phyloP scores from a whole-genome alignment of 1,284 basidiomycete species.

The Microbotryum silenes-acaulis region DNA sequence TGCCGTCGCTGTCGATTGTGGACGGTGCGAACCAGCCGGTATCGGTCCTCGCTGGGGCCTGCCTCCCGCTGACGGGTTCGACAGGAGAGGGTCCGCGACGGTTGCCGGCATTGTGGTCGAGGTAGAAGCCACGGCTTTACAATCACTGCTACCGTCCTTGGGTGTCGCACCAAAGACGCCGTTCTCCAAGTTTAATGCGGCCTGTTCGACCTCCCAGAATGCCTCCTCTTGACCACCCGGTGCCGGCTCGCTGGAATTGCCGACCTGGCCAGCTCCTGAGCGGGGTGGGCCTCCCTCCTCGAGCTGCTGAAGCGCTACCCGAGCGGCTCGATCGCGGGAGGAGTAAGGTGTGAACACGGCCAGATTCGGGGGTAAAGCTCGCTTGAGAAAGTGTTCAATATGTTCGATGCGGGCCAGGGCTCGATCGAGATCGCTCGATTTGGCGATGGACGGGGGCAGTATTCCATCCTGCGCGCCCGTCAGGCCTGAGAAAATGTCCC shows the following conservation, averaged over 20 bases:
- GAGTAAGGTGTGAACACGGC: conserved; percentile 18
- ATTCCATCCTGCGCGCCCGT: conserved; percentile 12
- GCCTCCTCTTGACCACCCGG: conserved; percentile 8
- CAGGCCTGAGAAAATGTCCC: conserved; percentile 27
- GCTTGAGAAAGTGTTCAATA: conserved; percentile 25
- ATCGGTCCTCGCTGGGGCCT: background rate
- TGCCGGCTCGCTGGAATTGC: background rate
- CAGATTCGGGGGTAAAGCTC: conserved; percentile 27
- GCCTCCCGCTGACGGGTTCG: background rate
- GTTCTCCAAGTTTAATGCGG: conserved; percentile 26
- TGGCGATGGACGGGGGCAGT: conserved; percentile 24
- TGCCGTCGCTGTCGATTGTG: background rate
- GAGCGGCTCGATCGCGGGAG: background rate
- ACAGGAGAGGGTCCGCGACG: conserved; percentile 1
- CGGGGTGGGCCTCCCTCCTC: background rate
- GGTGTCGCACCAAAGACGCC: conserved; percentile 22
- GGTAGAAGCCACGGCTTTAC: background rate
- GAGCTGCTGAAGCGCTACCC: background rate
- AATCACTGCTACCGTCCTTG: background rate
- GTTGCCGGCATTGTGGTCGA: background rate
- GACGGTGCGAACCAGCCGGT: background rate
- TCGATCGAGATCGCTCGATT: conserved; percentile 21
- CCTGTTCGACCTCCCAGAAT: conserved; percentile 28
- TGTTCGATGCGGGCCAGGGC: conserved; percentile 21
- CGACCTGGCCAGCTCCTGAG: background rate